Evolutionary conservation across 2,329 filamentous ascomycete genomes (phyloP), one percentile per base, ranked within the genome.

Genomic region (Microcyclospora tardicrescens): DNA sequence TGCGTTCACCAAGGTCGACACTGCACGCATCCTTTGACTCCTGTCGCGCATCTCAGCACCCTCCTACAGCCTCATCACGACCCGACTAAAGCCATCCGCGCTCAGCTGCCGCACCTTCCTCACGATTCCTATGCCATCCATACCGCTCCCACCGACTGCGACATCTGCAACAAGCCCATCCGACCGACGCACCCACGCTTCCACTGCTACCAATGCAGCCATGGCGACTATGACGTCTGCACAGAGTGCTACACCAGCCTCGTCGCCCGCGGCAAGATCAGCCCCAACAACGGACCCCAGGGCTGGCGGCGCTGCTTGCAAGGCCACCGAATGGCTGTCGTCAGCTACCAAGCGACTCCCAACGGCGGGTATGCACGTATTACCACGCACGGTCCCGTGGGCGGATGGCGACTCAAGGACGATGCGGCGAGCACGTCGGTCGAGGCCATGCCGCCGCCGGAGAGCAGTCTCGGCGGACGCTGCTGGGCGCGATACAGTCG

Each of bases 201-300:
- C 49, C 89, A 95, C 61, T 96, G 89, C 61, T 79, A 77, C 35
- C 65, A 70, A 37, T 93, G 86, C 59, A 76, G 75, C 37, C 66
- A 72, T 24, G 86, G 86, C n/a, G 82, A 93, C 57, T 93, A 91
- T 58, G 84, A 95, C 50, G 74, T 94, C 35, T 95, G 87, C 62
- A 69, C 69, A 13, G 66, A 71, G 3, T 95, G 87, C 66, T 95
- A 95, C 59, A 64, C 71, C 36, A 72, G 71, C 34, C 68, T 87
- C 6, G 72, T 82, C 2, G 61, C 67, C 2, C 70, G 71, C 0
- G 71, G 73, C 8, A 75, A 75, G 34, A 78, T 95, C 44, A 77
- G 75, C 39, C 64, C 67, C 13, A 81, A 87, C 43, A 86, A 94
- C 47, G 86, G 87, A 0, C 69, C 77, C 4, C 70, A 69, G 10